Evolutionary conservation across 352 stramenopile species (phyloP).

Genomic region (Halophytophthora polymorphica): DNA sequence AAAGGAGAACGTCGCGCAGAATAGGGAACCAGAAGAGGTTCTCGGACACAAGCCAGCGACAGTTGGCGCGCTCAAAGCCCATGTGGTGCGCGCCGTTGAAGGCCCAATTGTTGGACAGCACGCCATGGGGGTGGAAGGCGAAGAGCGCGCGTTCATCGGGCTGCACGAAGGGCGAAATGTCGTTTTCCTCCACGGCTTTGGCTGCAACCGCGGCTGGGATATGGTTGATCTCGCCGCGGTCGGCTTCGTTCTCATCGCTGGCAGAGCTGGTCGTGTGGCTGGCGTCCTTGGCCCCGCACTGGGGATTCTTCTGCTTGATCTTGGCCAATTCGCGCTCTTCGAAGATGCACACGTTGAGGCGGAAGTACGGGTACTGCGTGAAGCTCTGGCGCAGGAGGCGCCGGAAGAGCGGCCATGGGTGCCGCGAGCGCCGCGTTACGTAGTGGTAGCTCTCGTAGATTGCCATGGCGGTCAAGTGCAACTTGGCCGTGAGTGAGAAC

Average conservation of each 20-base stretch:
- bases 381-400: slow-evolving; percentile 28
- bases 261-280: slow-evolving; percentile 25
- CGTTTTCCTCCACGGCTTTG: slow-evolving; percentile 25
- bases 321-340: slow-evolving; percentile 23
- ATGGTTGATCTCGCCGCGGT: slow-evolving; percentile 42
- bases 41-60: slow-evolving; percentile 64
- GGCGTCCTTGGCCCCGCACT: slow-evolving; percentile 23
- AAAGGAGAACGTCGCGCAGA: slow-evolving; percentile 53
- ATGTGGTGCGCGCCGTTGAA: slow-evolving; percentile 53
- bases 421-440: slow-evolving; percentile 5
- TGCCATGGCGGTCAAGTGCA: slow-evolving; percentile 22
- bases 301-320: slow-evolving; percentile 15
- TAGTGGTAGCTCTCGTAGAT: slow-evolving; percentile 33
- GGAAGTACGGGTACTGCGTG: slow-evolving; percentile 50
- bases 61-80: slow-evolving; percentile 41
- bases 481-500: slow-evolving; percentile 1
- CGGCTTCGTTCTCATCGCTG: slow-evolving; percentile 17
- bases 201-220: slow-evolving; percentile 85
- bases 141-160: slow-evolving; percentile 17
- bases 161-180: slow-evolving; percentile 4
- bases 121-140: slow-evolving; percentile 65
- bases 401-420: slow-evolving; percentile 31
- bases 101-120: slow-evolving; percentile 44
- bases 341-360: slow-evolving; percentile 38
- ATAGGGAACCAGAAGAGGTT: slow-evolving; percentile 62